Conservation (phyloP, 345 rosid species). For the Populus davidiana region DNA sequence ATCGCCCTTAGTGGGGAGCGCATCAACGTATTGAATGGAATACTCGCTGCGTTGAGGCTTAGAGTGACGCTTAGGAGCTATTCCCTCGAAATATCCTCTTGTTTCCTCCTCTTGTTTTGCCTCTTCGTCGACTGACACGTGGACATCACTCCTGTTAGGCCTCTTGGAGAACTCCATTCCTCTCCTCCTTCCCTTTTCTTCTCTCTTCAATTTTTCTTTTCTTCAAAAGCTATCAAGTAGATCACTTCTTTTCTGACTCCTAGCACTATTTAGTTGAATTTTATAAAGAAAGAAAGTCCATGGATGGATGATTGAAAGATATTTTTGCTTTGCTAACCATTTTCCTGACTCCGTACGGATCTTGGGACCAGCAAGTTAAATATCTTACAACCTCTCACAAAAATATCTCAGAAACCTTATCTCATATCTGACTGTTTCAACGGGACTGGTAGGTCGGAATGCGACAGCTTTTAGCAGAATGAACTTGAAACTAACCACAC, state of each 20-base stretch:
- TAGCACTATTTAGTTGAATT: too few relatives aligned
- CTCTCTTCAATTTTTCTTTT: not conserved
- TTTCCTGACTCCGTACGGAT: not conserved
- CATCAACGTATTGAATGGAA: conserved; percentile 46
- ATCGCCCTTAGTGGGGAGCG: not conserved
- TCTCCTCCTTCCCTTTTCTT: not conserved
- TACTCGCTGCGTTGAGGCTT: conserved; percentile 68
- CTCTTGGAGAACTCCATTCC: conserved; percentile 35
- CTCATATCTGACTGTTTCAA: not conserved
- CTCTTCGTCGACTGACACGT: conserved; percentile 46
- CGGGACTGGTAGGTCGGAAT: not conserved
- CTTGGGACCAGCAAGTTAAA: not conserved
- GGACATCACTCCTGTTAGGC: conserved; percentile 56
- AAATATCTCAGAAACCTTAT: not conserved
- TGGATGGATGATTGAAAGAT: not conserved
- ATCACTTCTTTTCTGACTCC: too few relatives aligned
- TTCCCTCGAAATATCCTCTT: conserved; percentile 41
- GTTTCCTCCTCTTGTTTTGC: conserved; percentile 37
- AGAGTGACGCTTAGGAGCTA: conserved; percentile 53
- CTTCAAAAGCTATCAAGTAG: not conserved
- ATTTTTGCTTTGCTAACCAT: not conserved
- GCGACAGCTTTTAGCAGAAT: too few relatives aligned
- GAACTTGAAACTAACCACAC: too few relatives aligned
- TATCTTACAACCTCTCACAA: not conserved
- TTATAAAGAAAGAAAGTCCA: not conserved